Percentiles rank a stretch among this genome's conserved stretches.
Evolutionary conservation across 1,284 basidiomycete genomes (phyloP).

Genomic region (Ceratobasidium sp.): DNA sequence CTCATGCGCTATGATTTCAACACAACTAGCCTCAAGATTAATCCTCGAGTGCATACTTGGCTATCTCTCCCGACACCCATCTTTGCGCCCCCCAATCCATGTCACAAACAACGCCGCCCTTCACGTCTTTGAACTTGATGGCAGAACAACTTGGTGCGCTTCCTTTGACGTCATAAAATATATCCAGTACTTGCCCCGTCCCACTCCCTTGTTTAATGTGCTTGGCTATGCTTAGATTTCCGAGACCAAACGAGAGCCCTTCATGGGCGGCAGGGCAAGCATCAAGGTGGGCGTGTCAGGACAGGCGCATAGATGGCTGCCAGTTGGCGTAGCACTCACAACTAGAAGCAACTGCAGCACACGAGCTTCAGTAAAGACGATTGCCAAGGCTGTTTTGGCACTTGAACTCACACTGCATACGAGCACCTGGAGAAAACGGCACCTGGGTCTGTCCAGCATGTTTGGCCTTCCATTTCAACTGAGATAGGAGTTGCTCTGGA

Average conservation of each 20-base stretch:
- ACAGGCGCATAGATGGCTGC: no score
- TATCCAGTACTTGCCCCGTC: constrained; percentile 6
- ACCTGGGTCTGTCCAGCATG: constrained; percentile 24
- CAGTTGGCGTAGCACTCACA: background rate
- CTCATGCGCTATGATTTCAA: no score
- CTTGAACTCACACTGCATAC: constrained; percentile 22
- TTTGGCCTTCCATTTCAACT: constrained; percentile 24
- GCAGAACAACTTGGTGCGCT: constrained; percentile 5
- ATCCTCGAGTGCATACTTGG: constrained; percentile 13
- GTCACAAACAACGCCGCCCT: constrained; percentile 23
- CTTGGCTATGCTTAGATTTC: constrained; percentile 9
- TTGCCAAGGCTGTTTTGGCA: no score
- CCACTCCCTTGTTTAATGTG: constrained; percentile 18
- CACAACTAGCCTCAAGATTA: no score
- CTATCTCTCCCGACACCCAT: constrained; percentile 28
- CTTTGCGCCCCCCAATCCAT: constrained; percentile 19
- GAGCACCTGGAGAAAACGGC: constrained; percentile 15
- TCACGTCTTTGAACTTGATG: constrained; percentile 26
- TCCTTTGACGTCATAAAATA: constrained; percentile 9
- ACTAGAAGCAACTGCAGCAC: background rate
- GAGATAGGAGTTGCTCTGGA: constrained; percentile 1
- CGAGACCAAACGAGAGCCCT: constrained; percentile 33
- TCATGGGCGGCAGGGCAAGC: no score
- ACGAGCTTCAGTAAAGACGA: no score
- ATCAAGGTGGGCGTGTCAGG: no score